phyloP scores from a whole-genome alignment of 768 basidiomycete genomes.

The Tephrocybe sp. region DNA sequence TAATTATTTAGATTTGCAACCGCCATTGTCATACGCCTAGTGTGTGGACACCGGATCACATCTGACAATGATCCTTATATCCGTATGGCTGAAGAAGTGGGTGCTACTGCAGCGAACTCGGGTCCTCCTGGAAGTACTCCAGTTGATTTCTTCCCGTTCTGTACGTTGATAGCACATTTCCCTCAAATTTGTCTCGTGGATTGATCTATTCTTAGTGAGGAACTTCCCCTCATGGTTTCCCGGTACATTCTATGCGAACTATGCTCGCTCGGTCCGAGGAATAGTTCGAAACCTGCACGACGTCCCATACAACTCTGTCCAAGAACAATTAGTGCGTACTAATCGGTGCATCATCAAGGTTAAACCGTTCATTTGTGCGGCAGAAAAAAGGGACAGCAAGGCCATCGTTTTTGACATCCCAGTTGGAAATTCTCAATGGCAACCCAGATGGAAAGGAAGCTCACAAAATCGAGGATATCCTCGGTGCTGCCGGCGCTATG shows the following conservation, averaged over 20 bases:
- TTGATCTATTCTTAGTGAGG: constrained; percentile 20
- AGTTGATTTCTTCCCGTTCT: constrained; percentile 22
- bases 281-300: constrained; percentile 25
- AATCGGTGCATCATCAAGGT: too few relatives aligned
- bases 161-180: constrained; percentile 17
- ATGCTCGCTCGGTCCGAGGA: constrained; percentile 16
- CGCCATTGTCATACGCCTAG: constrained; percentile 23
- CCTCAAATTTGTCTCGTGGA: neutral
- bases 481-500: constrained; percentile 18
- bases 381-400: constrained; percentile 21
- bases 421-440: constrained; percentile 16
- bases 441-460: neutral
- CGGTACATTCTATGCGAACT: constrained; percentile 22
- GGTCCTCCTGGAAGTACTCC: constrained; percentile 23
- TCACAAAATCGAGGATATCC: constrained; percentile 16
- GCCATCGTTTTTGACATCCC: constrained; percentile 22
- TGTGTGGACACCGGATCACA: constrained; percentile 32
- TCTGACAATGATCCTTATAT: constrained; percentile 38
- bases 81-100: constrained; percentile 31
- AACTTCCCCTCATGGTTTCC: constrained; percentile 36
- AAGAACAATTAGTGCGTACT: constrained; percentile 32
- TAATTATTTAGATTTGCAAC: constrained; percentile 9
- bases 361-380: too few relatives aligned
- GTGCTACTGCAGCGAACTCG: constrained; percentile 22
- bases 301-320: constrained; percentile 28